Evolutionary conservation across 768 basidiomycete genomes (phyloP), one percentile per base, ranked within the genome.

Genomic region (Auricularia heimuer): DNA sequence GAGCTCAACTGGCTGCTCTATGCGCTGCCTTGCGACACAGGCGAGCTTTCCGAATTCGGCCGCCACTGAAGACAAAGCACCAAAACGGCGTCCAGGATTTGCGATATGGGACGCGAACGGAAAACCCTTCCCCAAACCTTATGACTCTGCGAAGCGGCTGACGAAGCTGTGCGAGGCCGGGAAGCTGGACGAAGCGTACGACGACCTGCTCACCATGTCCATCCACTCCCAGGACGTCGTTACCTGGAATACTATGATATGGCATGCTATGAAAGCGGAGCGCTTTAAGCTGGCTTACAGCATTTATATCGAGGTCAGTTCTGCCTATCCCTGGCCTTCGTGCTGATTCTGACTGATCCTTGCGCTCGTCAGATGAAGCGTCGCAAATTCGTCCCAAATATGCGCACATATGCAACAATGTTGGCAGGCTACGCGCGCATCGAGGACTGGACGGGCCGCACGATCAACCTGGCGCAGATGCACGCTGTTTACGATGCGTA

Each of bases 221-320:
- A 76, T 83, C 61, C 88, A 87, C 68, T 86, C 90, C 0, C 88
- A 90, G 70, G 92, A 91, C 68, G 77, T 83, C 1, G 78, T 81
- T 11, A 85, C 88, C 6, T 94, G 92, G 92, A 92, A 92, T 68
- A 89, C 86, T 2, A 72, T 93, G 69, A 86, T 94, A 45, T 83
- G 81, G 77, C 80, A 85, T 63, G 81, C 82, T 61, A 76, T 89
- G 77, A 80, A 83, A 47, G 82, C 75, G 18, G 74, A 80, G 65
- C 81, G 81, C 54, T 87, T 79, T 70, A 81, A 85, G 44, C 74
- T 88, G 37, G 83, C 82, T 0, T 89, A 85, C 67, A 72, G 80
- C n/a, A 75, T 93, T 37, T 93, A 82, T 72, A 75, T 77, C 54
- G 90, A 94, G 66, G 92, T 92, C 66, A 71, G 81, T 61, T 54